Percentiles rank a stretch among this genome's conserved stretches.
These are phyloP conservation scores for Inga laurina DNA, from an alignment of 306 rosid species.

Conservation along the genomic window DNA sequence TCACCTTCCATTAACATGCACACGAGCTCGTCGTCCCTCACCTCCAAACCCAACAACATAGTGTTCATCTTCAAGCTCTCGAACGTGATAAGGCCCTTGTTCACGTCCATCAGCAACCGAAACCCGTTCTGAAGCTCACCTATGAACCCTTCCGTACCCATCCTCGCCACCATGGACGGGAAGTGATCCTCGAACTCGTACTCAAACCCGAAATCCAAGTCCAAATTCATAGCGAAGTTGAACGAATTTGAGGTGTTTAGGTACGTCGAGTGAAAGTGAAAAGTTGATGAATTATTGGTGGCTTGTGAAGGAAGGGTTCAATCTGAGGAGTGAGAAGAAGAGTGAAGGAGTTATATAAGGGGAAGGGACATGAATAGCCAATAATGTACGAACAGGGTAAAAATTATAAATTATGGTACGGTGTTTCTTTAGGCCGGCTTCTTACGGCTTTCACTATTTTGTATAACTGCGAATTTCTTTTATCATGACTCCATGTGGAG, in stretches of 20 bases:
- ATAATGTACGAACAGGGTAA: not conserved
- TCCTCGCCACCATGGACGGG: slow-evolving; percentile 48
- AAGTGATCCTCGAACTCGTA: slow-evolving; percentile 58
- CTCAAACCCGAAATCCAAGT: not conserved
- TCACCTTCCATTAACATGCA: slow-evolving; percentile 62
- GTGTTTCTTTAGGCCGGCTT: slow-evolving; percentile 15
- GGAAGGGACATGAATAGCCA: slow-evolving; percentile 5
- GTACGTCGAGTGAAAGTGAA: not conserved
- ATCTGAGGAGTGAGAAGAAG: slow-evolving; percentile 1
- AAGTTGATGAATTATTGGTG: not conserved
- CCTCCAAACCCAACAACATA: slow-evolving; percentile 39
- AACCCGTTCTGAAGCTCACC: slow-evolving; percentile 53
- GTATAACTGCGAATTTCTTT: not conserved
- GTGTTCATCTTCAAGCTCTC: slow-evolving; percentile 66
- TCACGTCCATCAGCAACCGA: slow-evolving; percentile 51
- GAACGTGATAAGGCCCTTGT: slow-evolving; percentile 56
- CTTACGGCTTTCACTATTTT: slow-evolving; percentile 5
- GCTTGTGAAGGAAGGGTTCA: slow-evolving; percentile 25
- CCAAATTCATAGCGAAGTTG: not conserved
- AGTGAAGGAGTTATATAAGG: slow-evolving; percentile 31
- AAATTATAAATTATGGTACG: not conserved
- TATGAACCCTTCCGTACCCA: slow-evolving; percentile 52
- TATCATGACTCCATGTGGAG: not conserved
- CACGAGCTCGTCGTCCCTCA: slow-evolving; percentile 54
- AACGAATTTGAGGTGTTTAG: not conserved